phyloP scores from a whole-genome alignment of 164 flowering plant species.

The Piper longum region DNA sequence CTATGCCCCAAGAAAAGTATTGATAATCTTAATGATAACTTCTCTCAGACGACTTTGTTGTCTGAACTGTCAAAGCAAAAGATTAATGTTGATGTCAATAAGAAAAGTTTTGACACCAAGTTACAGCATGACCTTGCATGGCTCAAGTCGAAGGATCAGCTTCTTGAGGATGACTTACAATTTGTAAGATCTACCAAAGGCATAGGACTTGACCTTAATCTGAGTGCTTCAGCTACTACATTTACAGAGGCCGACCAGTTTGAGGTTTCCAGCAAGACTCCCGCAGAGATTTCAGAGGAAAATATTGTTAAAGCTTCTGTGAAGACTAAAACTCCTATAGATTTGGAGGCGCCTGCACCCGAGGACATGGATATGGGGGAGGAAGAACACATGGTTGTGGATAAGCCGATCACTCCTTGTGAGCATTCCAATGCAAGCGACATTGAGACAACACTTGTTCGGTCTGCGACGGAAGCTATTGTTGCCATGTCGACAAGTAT shows the following conservation, averaged over 20 bases:
- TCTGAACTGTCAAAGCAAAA: conserved; percentile 3
- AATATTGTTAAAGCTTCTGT: conserved; percentile 12
- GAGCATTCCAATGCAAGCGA: conserved; percentile 3
- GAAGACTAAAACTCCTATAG: conserved; percentile 29
- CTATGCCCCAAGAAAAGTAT: conserved; percentile 28
- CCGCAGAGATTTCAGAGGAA: conserved; percentile 31
- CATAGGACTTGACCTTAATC: conserved; percentile 34
- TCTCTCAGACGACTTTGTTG: not conserved
- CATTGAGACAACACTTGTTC: conserved; percentile 10
- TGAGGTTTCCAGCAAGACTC: conserved; percentile 6
- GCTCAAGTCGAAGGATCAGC: not conserved
- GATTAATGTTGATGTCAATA: too few relatives aligned
- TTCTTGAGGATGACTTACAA: not conserved
- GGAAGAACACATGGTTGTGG: conserved; percentile 7
- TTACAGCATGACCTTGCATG: not conserved
- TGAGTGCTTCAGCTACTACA: conserved; percentile 29
- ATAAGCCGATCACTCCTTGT: conserved; percentile 4
- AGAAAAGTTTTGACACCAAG: not conserved
- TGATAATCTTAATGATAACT: conserved; percentile 17
- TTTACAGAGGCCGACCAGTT: not conserved
- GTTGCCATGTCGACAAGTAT: conserved; percentile 28
- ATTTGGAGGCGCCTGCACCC: conserved; percentile 50
- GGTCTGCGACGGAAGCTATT: conserved; percentile 46
- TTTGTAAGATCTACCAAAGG: not conserved
- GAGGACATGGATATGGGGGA: conserved; percentile 11